Evolutionary conservation across 371 early-diverging fungal genomes (phyloP).

Genomic region (Mortierella sp.): DNA sequence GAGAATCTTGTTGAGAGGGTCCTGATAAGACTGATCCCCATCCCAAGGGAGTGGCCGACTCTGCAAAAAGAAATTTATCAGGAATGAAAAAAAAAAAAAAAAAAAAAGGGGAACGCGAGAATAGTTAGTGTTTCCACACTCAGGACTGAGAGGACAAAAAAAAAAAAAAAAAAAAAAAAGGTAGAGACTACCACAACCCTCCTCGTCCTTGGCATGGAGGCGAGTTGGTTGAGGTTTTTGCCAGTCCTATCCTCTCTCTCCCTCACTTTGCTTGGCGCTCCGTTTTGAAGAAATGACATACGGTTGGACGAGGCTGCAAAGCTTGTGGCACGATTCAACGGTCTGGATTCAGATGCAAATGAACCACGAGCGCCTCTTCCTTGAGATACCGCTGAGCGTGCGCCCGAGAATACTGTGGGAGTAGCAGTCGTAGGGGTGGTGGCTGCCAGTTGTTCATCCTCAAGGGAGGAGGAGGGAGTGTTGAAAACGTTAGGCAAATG

Average conservation of each 20-base stretch:
- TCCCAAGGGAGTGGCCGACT: constrained; percentile 7
- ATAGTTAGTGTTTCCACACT: neutral
- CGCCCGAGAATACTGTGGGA: neutral
- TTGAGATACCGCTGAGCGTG: neutral
- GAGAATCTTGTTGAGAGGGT: constrained; percentile 36
- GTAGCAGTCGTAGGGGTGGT: too few species aligned
- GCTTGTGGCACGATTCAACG: constrained; percentile 20
- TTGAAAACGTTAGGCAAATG: constrained; percentile 39
- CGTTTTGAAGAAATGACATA: constrained; percentile 4
- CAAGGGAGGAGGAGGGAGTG: constrained; percentile 10
- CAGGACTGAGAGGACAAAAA: neutral
- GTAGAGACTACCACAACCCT: too few species aligned
- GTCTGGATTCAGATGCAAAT: neutral
- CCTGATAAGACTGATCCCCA: constrained; percentile 14
- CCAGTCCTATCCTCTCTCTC: too few species aligned
- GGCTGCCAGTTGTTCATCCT: too few species aligned
- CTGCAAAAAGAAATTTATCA: neutral
- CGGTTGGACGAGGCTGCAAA: constrained; percentile 23
- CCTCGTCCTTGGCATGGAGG: too few species aligned
- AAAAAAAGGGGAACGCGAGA: too few species aligned
- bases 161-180: too few species aligned
- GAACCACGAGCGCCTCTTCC: constrained; percentile 4
- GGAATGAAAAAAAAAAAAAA: neutral
- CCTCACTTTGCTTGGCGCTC: too few species aligned
- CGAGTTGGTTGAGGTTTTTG: too few species aligned